These are phyloP conservation scores for Apiotrichum siamense DNA, from an alignment of 1,284 basidiomycete genomes.

Conservation along the genomic window DNA sequence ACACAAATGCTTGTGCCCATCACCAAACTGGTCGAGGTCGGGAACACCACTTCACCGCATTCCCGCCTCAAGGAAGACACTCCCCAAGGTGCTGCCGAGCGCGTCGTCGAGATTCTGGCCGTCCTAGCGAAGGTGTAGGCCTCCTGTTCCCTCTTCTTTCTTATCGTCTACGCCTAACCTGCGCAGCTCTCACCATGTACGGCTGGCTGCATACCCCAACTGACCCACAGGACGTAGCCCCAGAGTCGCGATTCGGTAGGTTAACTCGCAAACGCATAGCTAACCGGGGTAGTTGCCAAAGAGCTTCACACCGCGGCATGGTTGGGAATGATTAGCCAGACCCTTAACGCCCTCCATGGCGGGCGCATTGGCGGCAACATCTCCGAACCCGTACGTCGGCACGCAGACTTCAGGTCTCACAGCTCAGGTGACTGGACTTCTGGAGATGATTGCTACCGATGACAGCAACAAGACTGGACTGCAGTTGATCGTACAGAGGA, in stretches of 20 bases:
- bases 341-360: neutral
- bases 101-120: neutral
- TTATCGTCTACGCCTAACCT: neutral
- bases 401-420: neutral
- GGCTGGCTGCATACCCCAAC: no score
- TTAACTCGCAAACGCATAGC: neutral
- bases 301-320: slow-evolving; percentile 1
- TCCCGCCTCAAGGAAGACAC: neutral
- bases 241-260: no score
- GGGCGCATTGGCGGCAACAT: neutral
- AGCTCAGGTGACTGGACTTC: neutral
- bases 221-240: no score
- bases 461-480: neutral
- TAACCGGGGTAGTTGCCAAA: neutral
- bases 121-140: neutral
- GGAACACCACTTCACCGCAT: neutral
- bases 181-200: neutral
- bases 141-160: neutral
- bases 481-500: neutral
- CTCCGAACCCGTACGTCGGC: no score
- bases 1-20: neutral
- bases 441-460: neutral
- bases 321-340: neutral
- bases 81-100: neutral
- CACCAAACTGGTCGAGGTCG: no score